Evolutionary conservation across 768 basidiomycete genomes (phyloP), one percentile per base, ranked within the genome.

Genomic region (Auriscalpium microsporum): DNA sequence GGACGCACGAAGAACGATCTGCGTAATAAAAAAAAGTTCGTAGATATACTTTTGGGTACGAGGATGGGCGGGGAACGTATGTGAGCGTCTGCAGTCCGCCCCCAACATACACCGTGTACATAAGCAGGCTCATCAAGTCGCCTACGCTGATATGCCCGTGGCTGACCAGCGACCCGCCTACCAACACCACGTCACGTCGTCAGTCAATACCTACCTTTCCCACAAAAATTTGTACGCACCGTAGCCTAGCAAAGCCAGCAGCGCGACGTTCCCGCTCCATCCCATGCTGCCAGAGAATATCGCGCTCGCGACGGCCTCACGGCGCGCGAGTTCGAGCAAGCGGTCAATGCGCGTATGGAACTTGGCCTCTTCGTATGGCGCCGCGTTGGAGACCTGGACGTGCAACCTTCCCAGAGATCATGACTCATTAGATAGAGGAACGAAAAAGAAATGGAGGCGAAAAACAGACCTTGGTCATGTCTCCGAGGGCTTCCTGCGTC

Each of bases 401-500:
- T 6, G 94, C 94, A 11, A 90, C 84, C 80, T 90, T 54, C 36
- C 36, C 48, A 36, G 47, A 28, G 50, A n/a, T 55, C 37, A 53
- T 38, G n/a, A 3, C 45, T 33, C 36, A 14, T 36, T 23, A 23
- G 49, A 45, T 55, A 19, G 14, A 37, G 19, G 34, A 46, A 50
- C 42, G 14, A n/a, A 28, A 38, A 5, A 46, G 10, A 51, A 23
- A 16, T 8, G 55, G 46, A 37, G 46, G 23, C 11, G 17, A 28
- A 47, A 40, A 36, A 28, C 17, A 17, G n/a, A 73, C 77, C 70
- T 81, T 94, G 35, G 93, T 91, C 94, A 95, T 93, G 54, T 95
- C 94, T 54, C 94, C 94, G 52, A 96, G 79, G 1, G 94, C 92
- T 64, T 94, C 93, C 68, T 99, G 95, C 7, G 95, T 94, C 64